Evolutionary conservation across 352 stramenopile genomes (phyloP).

Genomic region (Bremia lactucae): DNA sequence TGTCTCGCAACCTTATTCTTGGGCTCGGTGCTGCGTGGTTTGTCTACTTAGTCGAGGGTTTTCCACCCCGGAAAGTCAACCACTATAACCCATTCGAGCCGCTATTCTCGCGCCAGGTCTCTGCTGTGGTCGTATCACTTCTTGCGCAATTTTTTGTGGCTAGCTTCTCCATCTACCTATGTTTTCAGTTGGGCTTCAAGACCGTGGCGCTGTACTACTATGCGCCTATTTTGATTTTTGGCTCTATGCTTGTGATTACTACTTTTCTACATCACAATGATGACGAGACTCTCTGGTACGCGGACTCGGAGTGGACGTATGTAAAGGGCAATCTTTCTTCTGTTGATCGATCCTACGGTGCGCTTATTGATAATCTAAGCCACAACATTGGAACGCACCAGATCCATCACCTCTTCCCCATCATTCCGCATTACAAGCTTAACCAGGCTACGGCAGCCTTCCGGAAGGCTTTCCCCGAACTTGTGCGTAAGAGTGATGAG

Average conservation of each 20-base stretch:
- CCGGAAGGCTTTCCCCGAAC: constrained; percentile 53
- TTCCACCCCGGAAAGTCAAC: constrained; percentile 63
- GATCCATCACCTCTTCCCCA: constrained; percentile 80
- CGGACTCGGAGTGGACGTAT: constrained; percentile 75
- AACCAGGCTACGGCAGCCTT: constrained; percentile 51
- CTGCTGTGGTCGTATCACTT: constrained; percentile 55
- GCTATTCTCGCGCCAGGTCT: constrained; percentile 51
- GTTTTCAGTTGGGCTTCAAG: constrained; percentile 33
- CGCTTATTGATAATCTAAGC: constrained; percentile 72
- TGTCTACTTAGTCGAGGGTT: constrained; percentile 61
- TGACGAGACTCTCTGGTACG: constrained; percentile 76
- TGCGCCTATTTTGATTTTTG: constrained; percentile 62
- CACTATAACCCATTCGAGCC: constrained; percentile 76
- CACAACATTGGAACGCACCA: constrained; percentile 84
- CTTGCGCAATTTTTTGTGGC: constrained; percentile 29
- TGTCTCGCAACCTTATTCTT: constrained; percentile 39
- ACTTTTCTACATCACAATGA: constrained; percentile 82
- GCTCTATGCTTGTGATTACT: constrained; percentile 70
- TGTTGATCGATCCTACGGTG: constrained; percentile 70
- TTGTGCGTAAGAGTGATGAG: constrained; percentile 57
- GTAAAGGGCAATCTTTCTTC: constrained; percentile 77
- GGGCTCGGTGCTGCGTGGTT: constrained; percentile 57
- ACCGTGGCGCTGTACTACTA: constrained; percentile 76
- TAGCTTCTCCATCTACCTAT: constrained; percentile 28
- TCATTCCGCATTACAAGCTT: constrained; percentile 83